Conservation (phyloP, 2,329 filamentous ascomycete species). For the Colletotrichum simmondsii region DNA sequence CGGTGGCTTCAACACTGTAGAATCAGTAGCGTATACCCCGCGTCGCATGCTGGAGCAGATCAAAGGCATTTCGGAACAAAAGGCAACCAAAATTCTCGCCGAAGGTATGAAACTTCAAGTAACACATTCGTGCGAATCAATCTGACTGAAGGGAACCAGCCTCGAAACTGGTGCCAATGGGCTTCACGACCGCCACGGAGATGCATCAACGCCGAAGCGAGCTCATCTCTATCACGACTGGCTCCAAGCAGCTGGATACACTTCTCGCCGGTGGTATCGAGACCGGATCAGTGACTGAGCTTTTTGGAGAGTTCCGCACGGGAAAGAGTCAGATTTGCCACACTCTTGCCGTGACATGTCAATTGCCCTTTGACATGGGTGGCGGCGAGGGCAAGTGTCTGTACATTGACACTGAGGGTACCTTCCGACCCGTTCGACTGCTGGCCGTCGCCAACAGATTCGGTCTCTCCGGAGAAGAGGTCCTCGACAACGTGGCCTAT, state of each 20-base stretch:
- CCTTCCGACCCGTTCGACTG: slow-evolving; percentile 91
- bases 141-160: slow-evolving; percentile 60
- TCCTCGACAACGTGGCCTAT: slow-evolving; percentile 98
- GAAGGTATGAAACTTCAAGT: slow-evolving; percentile 72
- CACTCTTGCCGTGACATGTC: slow-evolving; percentile 97
- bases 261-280: slow-evolving; percentile 94
- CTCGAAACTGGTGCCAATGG: slow-evolving; percentile 97
- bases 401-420: slow-evolving; percentile 98
- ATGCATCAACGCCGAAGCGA: slow-evolving; percentile 98
- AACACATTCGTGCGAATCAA: slow-evolving; percentile 23
- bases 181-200: slow-evolving; percentile 97
- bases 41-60: slow-evolving; percentile 89
- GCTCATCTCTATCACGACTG: slow-evolving; percentile 97
- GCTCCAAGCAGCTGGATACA: slow-evolving; percentile 97
- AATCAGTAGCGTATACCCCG: slow-evolving; percentile 93
- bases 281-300: slow-evolving; percentile 96
- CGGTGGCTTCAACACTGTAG: slow-evolving; percentile 93
- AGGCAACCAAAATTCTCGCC: slow-evolving; percentile 88
- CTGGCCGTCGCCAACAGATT: slow-evolving; percentile 94
- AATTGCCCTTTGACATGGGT: slow-evolving; percentile 98
- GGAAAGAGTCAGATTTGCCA: slow-evolving; percentile 99
- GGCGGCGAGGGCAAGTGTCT: slow-evolving; percentile 98
- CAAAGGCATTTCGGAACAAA: slow-evolving; percentile 97
- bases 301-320: slow-evolving; percentile 97
- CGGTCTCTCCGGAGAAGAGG: slow-evolving; percentile 94